Evolutionary conservation across 169 alveolate species (phyloP), one percentile per base, ranked within the genome.

Genomic region (Plasmodium relictum): DNA sequence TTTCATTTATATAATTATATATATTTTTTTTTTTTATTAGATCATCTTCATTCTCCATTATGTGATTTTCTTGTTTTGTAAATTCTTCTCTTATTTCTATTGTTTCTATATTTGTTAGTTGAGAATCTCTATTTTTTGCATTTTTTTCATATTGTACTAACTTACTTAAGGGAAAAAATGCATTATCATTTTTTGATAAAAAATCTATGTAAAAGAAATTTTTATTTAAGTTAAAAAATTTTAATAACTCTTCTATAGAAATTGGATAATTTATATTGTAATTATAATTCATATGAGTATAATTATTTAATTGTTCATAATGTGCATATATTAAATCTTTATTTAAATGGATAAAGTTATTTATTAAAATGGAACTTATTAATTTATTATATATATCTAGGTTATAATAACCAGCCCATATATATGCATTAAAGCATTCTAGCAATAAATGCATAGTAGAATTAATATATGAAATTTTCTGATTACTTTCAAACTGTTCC

Each of bases 321-420:
- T 73, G 88, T 59, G 58, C 62, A 20, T 83, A 50, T 61, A 83
- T 44, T 26, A 42, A 20, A n/a, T 50, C 37, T 12, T 45, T 52
- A 14, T 59, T 83, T 41, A 83, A 41, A 56, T 12, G 61, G 18
- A 83, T 68, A 18, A 83, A 68, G n/a, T 83, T 66, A 68, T 83
- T 83, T 56, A 83, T 66, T 50, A 83, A 68, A 59, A 83, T 71
- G n/a, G 63, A 54, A 41, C 66, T 68, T 54, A 83, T 83, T 71
- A 83, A 71, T 31, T 61, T 83, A 63, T 83, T 83, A 52, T 83
- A 83, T 59, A 83, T 68, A 62, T 83, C 83, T 83, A 83, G 48
- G 41, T 68, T 83, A 62, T 83, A 83, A 62, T 83, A 83, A 6
- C 91, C 91, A 18, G 91, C 91, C 91, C 91, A 83, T 54, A 83